phyloP scores from a whole-genome alignment of 306 rosid species.

The Mimosa pudica region DNA sequence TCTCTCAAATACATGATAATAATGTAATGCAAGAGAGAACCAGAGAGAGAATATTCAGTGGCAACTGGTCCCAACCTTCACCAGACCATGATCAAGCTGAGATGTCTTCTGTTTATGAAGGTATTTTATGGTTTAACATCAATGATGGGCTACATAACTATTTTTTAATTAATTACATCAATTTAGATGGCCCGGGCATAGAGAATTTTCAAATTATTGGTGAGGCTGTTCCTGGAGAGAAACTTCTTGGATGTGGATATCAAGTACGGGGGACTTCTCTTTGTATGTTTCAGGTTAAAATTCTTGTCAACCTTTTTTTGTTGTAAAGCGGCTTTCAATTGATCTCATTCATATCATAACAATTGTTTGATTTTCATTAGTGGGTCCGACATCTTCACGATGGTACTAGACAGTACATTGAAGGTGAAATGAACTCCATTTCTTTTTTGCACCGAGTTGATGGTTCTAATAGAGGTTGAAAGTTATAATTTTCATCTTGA shows the following conservation, averaged over 20 bases:
- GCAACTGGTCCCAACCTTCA: slow-evolving; percentile 42
- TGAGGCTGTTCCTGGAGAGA: slow-evolving; percentile 81
- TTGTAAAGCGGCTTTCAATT: slow-evolving; percentile 19
- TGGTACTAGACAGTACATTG: slow-evolving; percentile 93
- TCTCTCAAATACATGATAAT: slow-evolving; percentile 41
- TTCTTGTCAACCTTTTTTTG: slow-evolving; percentile 25
- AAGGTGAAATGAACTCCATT: slow-evolving; percentile 58
- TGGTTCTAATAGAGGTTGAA: slow-evolving; percentile 28
- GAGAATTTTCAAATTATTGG: slow-evolving; percentile 91
- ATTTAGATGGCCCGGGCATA: slow-evolving; percentile 78
- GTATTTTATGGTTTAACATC: slow-evolving; percentile 38
- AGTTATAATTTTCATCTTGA: background rate
- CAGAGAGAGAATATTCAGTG: slow-evolving; percentile 36
- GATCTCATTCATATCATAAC: slow-evolving; percentile 26
- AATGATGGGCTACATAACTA: background rate
- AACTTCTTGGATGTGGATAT: slow-evolving; percentile 95
- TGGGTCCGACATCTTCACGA: slow-evolving; percentile 98
- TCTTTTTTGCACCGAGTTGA: slow-evolving; percentile 17
- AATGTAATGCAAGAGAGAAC: slow-evolving; percentile 35
- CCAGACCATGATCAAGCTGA: slow-evolving; percentile 44
- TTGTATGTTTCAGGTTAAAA: slow-evolving; percentile 94
- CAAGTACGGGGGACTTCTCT: slow-evolving; percentile 86
- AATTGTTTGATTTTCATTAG: slow-evolving; percentile 49
- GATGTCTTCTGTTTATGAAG: slow-evolving; percentile 49
- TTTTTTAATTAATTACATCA: slow-evolving; percentile 34